Percentiles rank a stretch among this genome's conserved stretches.
Evolutionary conservation across 768 basidiomycete species (phyloP).

Genomic region (Podaxis sp.): DNA sequence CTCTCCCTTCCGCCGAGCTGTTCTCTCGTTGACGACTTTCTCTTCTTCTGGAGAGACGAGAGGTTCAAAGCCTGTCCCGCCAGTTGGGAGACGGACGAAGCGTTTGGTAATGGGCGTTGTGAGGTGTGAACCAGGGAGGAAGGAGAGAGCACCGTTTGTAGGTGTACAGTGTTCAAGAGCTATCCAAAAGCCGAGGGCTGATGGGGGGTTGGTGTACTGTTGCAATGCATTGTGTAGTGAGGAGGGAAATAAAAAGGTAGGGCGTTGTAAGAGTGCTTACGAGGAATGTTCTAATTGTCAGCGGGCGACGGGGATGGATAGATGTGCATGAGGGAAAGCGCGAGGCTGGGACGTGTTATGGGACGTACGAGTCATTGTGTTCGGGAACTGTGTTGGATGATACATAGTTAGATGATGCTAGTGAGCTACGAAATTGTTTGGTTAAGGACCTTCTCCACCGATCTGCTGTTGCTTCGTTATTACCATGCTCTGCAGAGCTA

Average conservation of each 20-base stretch:
- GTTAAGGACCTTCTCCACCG: conserved; percentile 75
- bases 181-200: conserved; percentile 96
- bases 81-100: conserved; percentile 69
- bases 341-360: conserved; percentile 3
- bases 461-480: conserved; percentile 94
- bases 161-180: conserved; percentile 86
- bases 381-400: conserved; percentile 56
- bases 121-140: conserved; percentile 88
- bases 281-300: conserved; percentile 58
- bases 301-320: background rate
- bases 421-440: background rate
- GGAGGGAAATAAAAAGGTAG: background rate
- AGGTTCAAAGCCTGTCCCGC: conserved; percentile 81
- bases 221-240: conserved; percentile 1
- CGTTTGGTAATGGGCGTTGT: conserved; percentile 72
- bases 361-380: conserved; percentile 88
- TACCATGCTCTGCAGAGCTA: conserved; percentile 90
- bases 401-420: background rate
- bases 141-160: conserved; percentile 80
- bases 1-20: conserved; percentile 27
- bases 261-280: conserved; percentile 31
- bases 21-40: conserved; percentile 22
- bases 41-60: conserved; percentile 38
- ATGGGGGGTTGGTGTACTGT: conserved; percentile 89
- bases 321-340: background rate